Percentiles rank a stretch among this genome's conserved stretches.
phyloP scores from a whole-genome alignment of 495 filamentous ascomycete genomes.

The Aspergillus hancockii region DNA sequence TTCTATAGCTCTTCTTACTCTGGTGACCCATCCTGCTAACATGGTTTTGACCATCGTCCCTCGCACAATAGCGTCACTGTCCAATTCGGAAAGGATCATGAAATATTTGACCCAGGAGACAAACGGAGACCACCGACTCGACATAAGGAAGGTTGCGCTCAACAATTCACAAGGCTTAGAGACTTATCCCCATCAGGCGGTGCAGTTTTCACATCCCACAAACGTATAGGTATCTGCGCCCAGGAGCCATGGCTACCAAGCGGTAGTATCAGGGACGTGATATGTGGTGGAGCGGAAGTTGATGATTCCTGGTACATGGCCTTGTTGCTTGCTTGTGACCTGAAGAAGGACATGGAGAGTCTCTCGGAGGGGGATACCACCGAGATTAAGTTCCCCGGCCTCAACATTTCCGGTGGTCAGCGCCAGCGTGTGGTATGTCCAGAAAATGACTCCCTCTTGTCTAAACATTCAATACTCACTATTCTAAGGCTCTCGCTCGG shows the following conservation, averaged over 20 bases:
- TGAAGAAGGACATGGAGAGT: slow-evolving; percentile 45
- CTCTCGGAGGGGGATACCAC: slow-evolving; percentile 48
- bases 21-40: slow-evolving; percentile 46
- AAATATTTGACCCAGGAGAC: slow-evolving; percentile 33
- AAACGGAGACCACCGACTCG: slow-evolving; percentile 10
- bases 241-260: slow-evolving; percentile 44
- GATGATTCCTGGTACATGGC: slow-evolving; percentile 41
- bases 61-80: slow-evolving; percentile 40
- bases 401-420: slow-evolving; percentile 58
- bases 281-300: slow-evolving; percentile 30
- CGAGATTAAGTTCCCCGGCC: slow-evolving; percentile 50
- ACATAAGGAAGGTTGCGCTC: neutral
- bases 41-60: slow-evolving; percentile 44
- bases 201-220: slow-evolving; percentile 15
- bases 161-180: slow-evolving; percentile 39
- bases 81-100: slow-evolving; percentile 55
- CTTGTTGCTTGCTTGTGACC: slow-evolving; percentile 48
- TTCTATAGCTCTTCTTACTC: slow-evolving; percentile 49
- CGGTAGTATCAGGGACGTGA: slow-evolving; percentile 38
- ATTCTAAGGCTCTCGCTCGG: slow-evolving; percentile 38
- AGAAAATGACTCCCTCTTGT: no score
- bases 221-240: slow-evolving; percentile 40
- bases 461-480: no score
- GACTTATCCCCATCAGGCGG: slow-evolving; percentile 39
- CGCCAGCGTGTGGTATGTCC: slow-evolving; percentile 48